Evolutionary conservation across 2,329 filamentous ascomycete species (phyloP), one percentile per base, ranked within the genome.

Genomic region (Trichophyton rubrum): DNA sequence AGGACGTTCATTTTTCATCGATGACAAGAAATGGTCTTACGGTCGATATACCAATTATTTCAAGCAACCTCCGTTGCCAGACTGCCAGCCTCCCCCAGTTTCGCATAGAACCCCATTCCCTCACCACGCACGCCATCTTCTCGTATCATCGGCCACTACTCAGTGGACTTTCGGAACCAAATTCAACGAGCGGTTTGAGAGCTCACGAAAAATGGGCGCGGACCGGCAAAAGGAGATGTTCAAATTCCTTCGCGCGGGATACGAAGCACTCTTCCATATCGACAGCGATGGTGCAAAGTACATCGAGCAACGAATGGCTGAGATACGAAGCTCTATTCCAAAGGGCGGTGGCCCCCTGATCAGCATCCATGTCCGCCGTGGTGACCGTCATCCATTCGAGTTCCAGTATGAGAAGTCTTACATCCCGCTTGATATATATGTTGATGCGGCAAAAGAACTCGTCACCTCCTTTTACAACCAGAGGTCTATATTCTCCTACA

Each of bases 1-100:
- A 70, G 82, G 82, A 13, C 79, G 89, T 24, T 79, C 84, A 0
- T 95, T 95, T 73, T 95, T 95, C 74, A 78, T 95, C 64, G 89
- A 95, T 67, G 90, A 95, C 72, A 84, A 86, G 5, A 80, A 86
- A 65, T 95, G 90, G 86, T 85, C 87, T 1, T 93, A 93, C 67
- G 90, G 90, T 8, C 79, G 80, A 58, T 95, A 89, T 68, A 80
- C 80, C 0, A 80, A 83, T 58, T 89, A 88, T 67, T 95, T 95
- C 72, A 75, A 82, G 53, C 74, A 82, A 2, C 86, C 86, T 0
- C 85, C 88, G 0, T 66, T 78, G 1, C 84, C 86, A 1, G 72
- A 76, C 24, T 95, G 90, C 70, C 79, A 81, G 6, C 83, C 86
- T 17, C 89, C 90, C 11, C 85, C 87, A n/a, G 77, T 81, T 27